Conservation (phyloP, 106 monocot genomes). For the Dendrobium catenatum region DNA sequence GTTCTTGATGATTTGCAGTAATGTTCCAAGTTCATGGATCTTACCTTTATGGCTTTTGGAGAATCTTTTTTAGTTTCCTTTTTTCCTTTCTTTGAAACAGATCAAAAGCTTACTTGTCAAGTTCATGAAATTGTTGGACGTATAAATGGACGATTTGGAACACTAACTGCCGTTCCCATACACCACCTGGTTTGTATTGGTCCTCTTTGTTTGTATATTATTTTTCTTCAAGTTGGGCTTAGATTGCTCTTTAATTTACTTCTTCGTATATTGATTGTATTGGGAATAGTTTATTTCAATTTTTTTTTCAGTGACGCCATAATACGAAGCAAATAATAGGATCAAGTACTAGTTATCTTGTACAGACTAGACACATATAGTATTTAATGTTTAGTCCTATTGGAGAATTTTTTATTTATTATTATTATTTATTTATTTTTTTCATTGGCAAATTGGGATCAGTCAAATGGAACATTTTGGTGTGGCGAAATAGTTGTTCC, state of each 20-base stretch:
- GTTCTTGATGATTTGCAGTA: neutral
- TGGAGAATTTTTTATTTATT: too few species aligned
- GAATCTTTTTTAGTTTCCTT: neutral
- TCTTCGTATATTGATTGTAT: neutral
- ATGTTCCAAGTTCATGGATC: neutral
- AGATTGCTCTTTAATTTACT: neutral
- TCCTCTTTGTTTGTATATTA: neutral
- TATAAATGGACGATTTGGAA: constrained; percentile 98
- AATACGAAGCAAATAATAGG: too few species aligned
- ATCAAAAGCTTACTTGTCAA: constrained; percentile 97
- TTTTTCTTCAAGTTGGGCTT: neutral
- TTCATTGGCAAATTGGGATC: too few species aligned
- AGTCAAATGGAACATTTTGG: too few species aligned
- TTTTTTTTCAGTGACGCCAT: neutral
- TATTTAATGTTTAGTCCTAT: too few species aligned
- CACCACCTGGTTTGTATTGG: constrained; percentile 76
- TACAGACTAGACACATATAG: too few species aligned
- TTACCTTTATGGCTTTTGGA: neutral
- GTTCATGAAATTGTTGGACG: constrained; percentile 99
- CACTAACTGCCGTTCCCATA: constrained; percentile 90
- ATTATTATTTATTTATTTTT: too few species aligned
- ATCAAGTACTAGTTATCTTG: too few species aligned
- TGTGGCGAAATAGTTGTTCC: too few species aligned
- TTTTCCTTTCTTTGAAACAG: constrained; percentile 22
- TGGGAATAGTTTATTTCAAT: neutral